phyloP scores from a whole-genome alignment of 2,329 filamentous ascomycete species.

The Leptodontidium sp. region DNA sequence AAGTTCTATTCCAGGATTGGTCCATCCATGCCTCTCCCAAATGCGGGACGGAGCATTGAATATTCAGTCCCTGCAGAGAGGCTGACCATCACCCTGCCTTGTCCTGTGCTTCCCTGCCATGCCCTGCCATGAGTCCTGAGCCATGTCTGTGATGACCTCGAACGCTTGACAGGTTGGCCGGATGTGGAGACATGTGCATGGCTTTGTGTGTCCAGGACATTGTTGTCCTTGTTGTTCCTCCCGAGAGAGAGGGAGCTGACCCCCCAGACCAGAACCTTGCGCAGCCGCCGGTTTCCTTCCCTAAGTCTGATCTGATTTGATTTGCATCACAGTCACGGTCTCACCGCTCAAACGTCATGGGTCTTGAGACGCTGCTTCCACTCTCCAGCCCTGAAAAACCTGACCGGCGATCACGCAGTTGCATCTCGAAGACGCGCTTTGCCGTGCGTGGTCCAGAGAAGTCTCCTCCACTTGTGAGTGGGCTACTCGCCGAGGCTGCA shows the following conservation, averaged over 20 bases:
- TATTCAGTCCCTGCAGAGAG: slow-evolving; percentile 35
- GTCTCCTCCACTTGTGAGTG: not conserved
- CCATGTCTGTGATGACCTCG: slow-evolving; percentile 24
- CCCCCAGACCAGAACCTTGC: slow-evolving; percentile 23
- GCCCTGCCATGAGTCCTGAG: not conserved
- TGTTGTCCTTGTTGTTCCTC: not conserved
- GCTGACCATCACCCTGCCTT: slow-evolving; percentile 11
- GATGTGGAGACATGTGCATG: slow-evolving; percentile 13
- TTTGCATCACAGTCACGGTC: slow-evolving; percentile 23
- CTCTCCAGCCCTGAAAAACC: slow-evolving; percentile 32
- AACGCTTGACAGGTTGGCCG: slow-evolving; percentile 35
- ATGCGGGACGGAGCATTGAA: slow-evolving; percentile 38
- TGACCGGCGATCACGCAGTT: slow-evolving; percentile 34
- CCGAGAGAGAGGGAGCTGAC: not conserved
- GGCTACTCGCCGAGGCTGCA: not conserved
- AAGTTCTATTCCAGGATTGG: slow-evolving; percentile 32
- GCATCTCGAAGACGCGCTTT: slow-evolving; percentile 26
- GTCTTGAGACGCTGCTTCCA: slow-evolving; percentile 38
- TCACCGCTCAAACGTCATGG: slow-evolving; percentile 47
- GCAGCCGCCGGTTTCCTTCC: slow-evolving; percentile 16
- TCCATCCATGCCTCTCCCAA: not conserved
- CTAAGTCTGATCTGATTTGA: slow-evolving; percentile 2
- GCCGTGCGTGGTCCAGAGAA: slow-evolving; percentile 13
- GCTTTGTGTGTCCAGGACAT: slow-evolving; percentile 15
- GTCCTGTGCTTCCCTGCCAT: not conserved